These are phyloP conservation scores for Cocos nucifera DNA, from an alignment of 176 grass and related monocot genomes.

Conservation along the genomic window DNA sequence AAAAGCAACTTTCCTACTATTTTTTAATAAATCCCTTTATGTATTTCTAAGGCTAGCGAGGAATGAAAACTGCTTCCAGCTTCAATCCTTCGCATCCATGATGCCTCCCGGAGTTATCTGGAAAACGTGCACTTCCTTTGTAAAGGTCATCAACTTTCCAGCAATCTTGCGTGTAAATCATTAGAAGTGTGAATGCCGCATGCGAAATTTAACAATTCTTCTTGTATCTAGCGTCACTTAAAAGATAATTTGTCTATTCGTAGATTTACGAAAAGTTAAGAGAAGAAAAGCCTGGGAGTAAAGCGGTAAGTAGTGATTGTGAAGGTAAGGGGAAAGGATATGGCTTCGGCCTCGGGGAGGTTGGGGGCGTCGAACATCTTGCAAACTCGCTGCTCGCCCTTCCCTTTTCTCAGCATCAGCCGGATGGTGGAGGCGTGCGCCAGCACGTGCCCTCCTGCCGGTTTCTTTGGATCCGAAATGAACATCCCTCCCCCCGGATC, in stretches of 20 bases:
- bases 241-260: not conserved
- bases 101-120: constrained; percentile 77
- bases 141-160: constrained; percentile 38
- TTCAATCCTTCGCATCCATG: constrained; percentile 78
- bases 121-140: constrained; percentile 49
- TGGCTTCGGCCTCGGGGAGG: constrained; percentile 83
- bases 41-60: not conserved
- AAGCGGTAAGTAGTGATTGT: not conserved
- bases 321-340: constrained; percentile 37
- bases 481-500: constrained; percentile 82
- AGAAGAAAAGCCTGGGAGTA: too few relatives aligned
- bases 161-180: too few relatives aligned
- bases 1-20: too few relatives aligned
- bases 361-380: constrained; percentile 94
- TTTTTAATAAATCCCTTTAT: too few relatives aligned
- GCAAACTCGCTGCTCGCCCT: constrained; percentile 85
- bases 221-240: not conserved
- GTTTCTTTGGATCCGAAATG: constrained; percentile 84
- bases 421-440: constrained; percentile 60
- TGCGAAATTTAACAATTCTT: not conserved
- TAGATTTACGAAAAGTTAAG: too few relatives aligned
- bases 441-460: constrained; percentile 72
- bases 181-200: not conserved
- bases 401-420: constrained; percentile 88
- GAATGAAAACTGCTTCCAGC: too few relatives aligned